Evolutionary conservation across 225 moss, liverwort and hornwort species (phyloP).

Genomic region (Pseudoscleropodium purum): DNA sequence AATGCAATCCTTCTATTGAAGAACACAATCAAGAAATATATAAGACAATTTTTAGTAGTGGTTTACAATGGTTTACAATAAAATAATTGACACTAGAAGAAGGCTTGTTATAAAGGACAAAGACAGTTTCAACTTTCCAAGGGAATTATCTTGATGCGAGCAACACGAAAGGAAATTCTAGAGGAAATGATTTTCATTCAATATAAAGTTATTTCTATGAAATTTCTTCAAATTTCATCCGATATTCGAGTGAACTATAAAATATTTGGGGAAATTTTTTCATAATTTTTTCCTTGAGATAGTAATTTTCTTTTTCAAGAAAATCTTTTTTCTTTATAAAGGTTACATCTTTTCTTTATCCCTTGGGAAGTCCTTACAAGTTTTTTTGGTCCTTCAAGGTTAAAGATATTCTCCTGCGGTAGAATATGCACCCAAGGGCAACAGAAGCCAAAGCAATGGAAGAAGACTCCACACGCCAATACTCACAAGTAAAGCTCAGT

Average conservation of each 20-base stretch:
- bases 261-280: rapidly evolving
- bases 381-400: background rate
- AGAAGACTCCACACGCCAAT: background rate
- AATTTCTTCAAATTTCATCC: background rate
- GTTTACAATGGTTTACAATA: rapidly evolving
- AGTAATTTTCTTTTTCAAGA: background rate
- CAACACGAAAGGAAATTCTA: background rate
- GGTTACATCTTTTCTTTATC: background rate
- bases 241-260: rapidly evolving
- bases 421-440: background rate
- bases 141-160: rapidly evolving
- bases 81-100: rapidly evolving
- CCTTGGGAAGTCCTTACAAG: background rate
- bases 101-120: rapidly evolving
- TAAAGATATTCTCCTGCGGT: background rate
- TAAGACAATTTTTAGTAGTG: rapidly evolving
- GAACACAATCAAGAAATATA: background rate
- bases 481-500: background rate
- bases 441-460: background rate
- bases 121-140: background rate
- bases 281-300: background rate
- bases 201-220: background rate
- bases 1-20: rapidly evolving
- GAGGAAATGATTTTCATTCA: background rate
- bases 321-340: background rate